Evolutionary conservation across 1,284 basidiomycete species (phyloP).

Genomic region (Dichomitus squalens): DNA sequence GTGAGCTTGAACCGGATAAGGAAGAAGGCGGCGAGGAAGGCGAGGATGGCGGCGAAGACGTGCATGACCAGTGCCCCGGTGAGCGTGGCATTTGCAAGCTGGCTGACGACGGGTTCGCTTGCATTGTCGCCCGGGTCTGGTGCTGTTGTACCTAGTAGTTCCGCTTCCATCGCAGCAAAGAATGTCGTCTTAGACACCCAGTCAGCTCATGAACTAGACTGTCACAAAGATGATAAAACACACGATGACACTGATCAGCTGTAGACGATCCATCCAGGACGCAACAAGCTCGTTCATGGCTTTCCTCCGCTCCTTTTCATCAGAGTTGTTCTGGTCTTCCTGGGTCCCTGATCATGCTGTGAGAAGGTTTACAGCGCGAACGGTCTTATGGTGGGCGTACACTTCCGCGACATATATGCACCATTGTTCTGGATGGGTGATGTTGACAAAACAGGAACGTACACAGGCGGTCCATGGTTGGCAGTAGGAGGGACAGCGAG

Average conservation of each 20-base stretch:
- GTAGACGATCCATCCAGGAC: conserved; percentile 62
- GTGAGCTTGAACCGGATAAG: conserved; percentile 56
- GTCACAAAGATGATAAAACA: conserved; percentile 25
- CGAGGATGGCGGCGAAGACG: conserved; percentile 57
- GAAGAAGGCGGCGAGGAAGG: conserved; percentile 60
- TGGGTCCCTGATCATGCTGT: conserved; percentile 42
- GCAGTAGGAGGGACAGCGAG: background rate
- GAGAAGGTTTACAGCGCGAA: background rate
- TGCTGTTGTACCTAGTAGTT: conserved; percentile 50
- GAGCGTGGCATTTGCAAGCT: conserved; percentile 48
- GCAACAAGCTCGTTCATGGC: conserved; percentile 53
- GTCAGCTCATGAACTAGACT: background rate
- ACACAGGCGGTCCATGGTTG: background rate
- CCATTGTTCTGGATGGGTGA: background rate
- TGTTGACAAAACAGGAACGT: background rate
- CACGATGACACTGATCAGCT: conserved; percentile 61
- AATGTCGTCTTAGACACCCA: conserved; percentile 55
- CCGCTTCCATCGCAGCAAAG: conserved; percentile 59
- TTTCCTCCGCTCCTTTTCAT: conserved; percentile 45
- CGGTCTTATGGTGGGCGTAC: background rate
- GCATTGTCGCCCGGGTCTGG: conserved; percentile 21
- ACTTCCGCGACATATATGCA: background rate
- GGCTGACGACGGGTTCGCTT: conserved; percentile 24
- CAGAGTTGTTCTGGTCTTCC: conserved; percentile 47
- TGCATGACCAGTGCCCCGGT: conserved; percentile 57